Evolutionary conservation across 2,329 filamentous ascomycete species (phyloP), one percentile per base, ranked within the genome.

Genomic region (Nectriaceae sp.): DNA sequence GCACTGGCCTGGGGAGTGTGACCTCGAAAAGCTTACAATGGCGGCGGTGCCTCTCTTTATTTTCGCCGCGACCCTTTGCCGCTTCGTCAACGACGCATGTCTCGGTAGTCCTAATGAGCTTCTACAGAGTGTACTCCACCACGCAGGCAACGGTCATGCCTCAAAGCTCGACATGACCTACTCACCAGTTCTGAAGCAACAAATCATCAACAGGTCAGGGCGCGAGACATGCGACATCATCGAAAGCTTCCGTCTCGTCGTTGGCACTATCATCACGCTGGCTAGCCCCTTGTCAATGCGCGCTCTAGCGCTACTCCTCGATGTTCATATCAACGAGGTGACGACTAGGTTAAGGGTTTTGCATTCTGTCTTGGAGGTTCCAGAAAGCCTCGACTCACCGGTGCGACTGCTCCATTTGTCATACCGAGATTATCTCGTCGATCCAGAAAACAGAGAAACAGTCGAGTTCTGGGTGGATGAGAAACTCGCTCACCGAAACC

Each of bases 381-480:
- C 45, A 1, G 11, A 26, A 11, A 21, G 26, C 0, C 8, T 21
- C 3, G 11, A 40, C 2, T 4, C 22, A 1, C 50, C 52, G 3
- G 44, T 60, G 0, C 39, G 56, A 4, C 35, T 65, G 1, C 57
- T 67, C 3, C 69, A 73, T 44, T 49, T 65, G 5, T 71, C 70
- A 0, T 74, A 74, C 38, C 62, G 65, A 3, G 69, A 73, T 47
- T 71, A 70, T 51, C 66, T 74, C 11, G 24, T 70, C 10, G 53
- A 69, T n/a, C n/a, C n/a, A n/a, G n/a, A n/a, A n/a, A n/a, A n/a
- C n/a, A n/a, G n/a, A n/a, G 42, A 61, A 33, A 65, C 55, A 47
- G 48, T 57, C 11, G 49, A 43, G 3, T 72, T 75, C 54, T 66
- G 66, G 64, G 57, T 73, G 35, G 56, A 75, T 19, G 66, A 71